Conservation (phyloP, 352 stramenopile genomes). For the Thalassiosira hispida region DNA sequence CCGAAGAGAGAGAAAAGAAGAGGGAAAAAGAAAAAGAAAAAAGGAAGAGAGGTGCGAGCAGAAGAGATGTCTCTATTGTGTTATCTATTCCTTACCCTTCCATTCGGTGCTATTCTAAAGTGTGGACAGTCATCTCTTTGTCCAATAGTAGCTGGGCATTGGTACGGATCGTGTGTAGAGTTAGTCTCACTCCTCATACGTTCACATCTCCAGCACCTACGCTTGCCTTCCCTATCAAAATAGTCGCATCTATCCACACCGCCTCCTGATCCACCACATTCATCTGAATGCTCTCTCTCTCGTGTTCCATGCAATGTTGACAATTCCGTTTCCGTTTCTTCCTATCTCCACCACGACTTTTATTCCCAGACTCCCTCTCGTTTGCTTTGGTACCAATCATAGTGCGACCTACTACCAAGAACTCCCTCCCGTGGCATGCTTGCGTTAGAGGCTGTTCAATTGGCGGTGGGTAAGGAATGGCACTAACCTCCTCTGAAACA, state of each 20-base stretch:
- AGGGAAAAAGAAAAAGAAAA: neutral
- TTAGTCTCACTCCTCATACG: neutral
- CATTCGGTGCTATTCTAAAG: neutral
- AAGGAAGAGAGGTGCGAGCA: too few relatives aligned
- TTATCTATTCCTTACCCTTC: neutral
- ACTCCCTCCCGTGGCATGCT: neutral
- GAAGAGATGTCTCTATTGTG: neutral
- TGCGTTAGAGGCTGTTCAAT: neutral
- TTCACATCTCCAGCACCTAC: neutral
- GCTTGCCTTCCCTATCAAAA: neutral
- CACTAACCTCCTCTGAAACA: neutral
- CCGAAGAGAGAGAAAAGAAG: neutral
- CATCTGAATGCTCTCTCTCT: neutral
- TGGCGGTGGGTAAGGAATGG: neutral
- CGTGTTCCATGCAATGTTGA: neutral
- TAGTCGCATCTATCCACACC: neutral
- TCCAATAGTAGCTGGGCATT: neutral
- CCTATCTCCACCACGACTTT: neutral
- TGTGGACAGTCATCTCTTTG: neutral
- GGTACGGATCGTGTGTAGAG: neutral
- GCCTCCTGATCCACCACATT: neutral
- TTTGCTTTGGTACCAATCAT: neutral
- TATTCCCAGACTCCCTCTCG: neutral
- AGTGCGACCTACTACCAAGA: neutral
- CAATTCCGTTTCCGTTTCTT: slow-evolving; percentile 1